Evolutionary conservation across 2,329 filamentous ascomycete genomes (phyloP).

Genomic region (Neoarthrinium moseri): DNA sequence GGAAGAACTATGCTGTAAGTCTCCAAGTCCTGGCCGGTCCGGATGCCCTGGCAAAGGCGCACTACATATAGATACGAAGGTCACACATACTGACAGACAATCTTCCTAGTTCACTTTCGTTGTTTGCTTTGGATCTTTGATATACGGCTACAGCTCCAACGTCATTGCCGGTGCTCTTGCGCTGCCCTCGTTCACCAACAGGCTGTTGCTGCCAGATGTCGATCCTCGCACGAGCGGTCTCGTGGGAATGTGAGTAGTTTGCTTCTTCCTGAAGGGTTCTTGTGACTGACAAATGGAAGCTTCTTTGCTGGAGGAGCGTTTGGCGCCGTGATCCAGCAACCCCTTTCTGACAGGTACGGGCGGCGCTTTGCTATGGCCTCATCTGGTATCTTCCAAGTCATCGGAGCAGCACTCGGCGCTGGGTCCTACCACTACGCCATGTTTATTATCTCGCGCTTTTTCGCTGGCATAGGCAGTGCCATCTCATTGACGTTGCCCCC

Average conservation of each 20-base stretch:
- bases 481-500: conserved; percentile 21
- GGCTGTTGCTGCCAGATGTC: conserved; percentile 18
- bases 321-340: conserved; percentile 17
- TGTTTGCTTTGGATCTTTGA: too few relatives aligned
- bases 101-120: too few relatives aligned
- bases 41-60: too few relatives aligned
- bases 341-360: conserved; percentile 17
- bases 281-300: neutral
- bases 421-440: conserved; percentile 20
- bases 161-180: conserved; percentile 26
- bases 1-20: too few relatives aligned
- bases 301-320: conserved; percentile 19
- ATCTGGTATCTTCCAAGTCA: conserved; percentile 14
- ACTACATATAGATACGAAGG: too few relatives aligned
- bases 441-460: conserved; percentile 18
- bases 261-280: too few relatives aligned
- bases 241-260: conserved; percentile 2
- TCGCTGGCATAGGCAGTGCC: conserved; percentile 20
- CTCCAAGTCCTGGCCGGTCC: too few relatives aligned
- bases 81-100: too few relatives aligned
- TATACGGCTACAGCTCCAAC: conserved; percentile 28
- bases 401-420: conserved; percentile 17
- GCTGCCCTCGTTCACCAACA: conserved; percentile 23
- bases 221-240: conserved; percentile 12
- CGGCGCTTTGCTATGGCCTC: conserved; percentile 17